These are phyloP conservation scores for Omphalotus olearius DNA, from an alignment of 1,284 basidiomycete genomes.

Conservation along the genomic window DNA sequence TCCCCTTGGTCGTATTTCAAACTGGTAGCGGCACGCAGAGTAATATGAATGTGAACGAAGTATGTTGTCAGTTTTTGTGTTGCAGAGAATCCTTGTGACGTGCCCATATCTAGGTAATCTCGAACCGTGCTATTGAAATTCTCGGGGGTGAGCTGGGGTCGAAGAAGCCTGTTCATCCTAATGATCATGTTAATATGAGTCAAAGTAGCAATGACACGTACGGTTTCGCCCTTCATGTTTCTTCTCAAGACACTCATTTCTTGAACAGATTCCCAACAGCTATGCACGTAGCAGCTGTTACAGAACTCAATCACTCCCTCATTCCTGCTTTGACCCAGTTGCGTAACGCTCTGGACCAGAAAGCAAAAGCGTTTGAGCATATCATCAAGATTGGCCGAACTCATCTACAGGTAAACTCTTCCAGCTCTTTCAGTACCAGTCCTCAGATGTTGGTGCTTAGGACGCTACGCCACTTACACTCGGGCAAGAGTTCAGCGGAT, in stretches of 20 bases:
- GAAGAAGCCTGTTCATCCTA: slow-evolving; percentile 98
- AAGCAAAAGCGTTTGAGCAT: slow-evolving; percentile 76
- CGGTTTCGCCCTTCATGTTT: slow-evolving; percentile 21
- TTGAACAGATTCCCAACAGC: slow-evolving; percentile 88
- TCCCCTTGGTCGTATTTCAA: slow-evolving; percentile 99
- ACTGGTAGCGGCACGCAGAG: slow-evolving; percentile 99
- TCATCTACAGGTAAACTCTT: slow-evolving; percentile 74
- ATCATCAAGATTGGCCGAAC: slow-evolving; percentile 99
- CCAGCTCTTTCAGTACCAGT: slow-evolving; percentile 16
- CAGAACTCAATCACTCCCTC: slow-evolving; percentile 78
- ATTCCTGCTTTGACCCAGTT: slow-evolving; percentile 87
- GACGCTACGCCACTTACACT: slow-evolving; percentile 98
- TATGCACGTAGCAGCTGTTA: slow-evolving; percentile 97
- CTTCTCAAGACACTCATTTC: background rate
- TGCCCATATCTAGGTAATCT: slow-evolving; percentile 71
- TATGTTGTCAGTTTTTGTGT: slow-evolving; percentile 21
- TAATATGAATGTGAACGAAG: slow-evolving; percentile 99
- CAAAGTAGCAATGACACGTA: slow-evolving; percentile 99
- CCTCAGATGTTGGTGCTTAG: slow-evolving; percentile 30
- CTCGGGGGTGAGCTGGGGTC: slow-evolving; percentile 94
- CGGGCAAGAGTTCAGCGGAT: slow-evolving; percentile 98
- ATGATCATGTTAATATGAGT: slow-evolving; percentile 99
- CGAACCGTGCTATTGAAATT: slow-evolving; percentile 96
- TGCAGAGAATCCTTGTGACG: no score
- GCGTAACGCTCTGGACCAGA: slow-evolving; percentile 79